Evolutionary conservation across 805 yeast genomes (phyloP), one percentile per base, ranked within the genome.

Genomic region (Starmerella ratchasimensis): DNA sequence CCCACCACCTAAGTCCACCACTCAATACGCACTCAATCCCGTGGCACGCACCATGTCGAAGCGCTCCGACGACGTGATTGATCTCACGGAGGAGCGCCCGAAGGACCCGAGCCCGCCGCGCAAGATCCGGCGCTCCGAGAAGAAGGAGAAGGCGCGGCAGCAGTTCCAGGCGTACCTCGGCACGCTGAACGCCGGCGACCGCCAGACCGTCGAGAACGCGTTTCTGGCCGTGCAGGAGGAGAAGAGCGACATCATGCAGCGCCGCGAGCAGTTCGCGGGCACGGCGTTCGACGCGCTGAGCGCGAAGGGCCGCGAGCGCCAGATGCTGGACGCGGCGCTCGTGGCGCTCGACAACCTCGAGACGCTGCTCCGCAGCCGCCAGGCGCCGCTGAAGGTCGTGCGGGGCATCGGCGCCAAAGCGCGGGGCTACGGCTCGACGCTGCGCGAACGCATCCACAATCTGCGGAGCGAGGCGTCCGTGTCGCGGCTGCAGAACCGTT

Each of bases 391-490:
- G 11, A 18, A 11, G 6, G n/a, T n/a, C n/a, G n/a, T n/a, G n/a
- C n/a, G 15, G 15, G 18, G 22, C 3, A 8, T 41, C 1, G 35
- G 34, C 5, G 10, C 17, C 18, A 8, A 28, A 3, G 36, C 39
- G 5, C 7, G n/a, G 21, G 17, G 31, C 17, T 11, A 10, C 16
- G 43, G 40, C 14, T 7, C 21, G 11, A 42, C 38, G 11, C 24
- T 31, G 18, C 33, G 48, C 3, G 14, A 28, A n/a, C 37, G 36
- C 11, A 9, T 43, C 10, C 37, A 45, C 11, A 14, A 25, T 2
- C 5, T 24, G 10, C 18, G 31, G 7, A 11, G 24, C 1, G 27
- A 33, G n/a, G 23, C 9, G 15, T 38, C 48, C 3, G 3, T 42
- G n/a, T 7, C 26, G 10, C 9, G 23, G 11, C 22, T 43, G 20